Conservation (phyloP, 768 basidiomycete species). For the Amanita subjunquillea region DNA sequence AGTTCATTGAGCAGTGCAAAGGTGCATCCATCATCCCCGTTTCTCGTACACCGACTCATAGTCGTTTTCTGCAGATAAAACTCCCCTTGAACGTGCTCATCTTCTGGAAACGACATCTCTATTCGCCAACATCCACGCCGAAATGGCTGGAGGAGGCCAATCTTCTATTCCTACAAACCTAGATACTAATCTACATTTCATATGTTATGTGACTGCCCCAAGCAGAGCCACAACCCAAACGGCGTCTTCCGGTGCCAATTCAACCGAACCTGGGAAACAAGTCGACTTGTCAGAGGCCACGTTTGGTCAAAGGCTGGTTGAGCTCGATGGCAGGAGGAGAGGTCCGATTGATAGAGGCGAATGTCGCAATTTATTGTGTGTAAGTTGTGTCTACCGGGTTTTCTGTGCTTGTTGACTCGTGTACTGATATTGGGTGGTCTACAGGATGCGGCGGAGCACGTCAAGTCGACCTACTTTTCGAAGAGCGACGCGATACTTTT, state of each 20-base stretch:
- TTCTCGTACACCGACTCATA: background rate
- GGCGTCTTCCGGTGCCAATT: background rate
- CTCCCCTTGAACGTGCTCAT: slow-evolving; percentile 64
- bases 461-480: slow-evolving; percentile 50
- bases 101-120: slow-evolving; percentile 67
- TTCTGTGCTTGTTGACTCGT: background rate
- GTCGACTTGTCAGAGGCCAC: background rate
- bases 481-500: slow-evolving; percentile 47
- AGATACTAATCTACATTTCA: slow-evolving; percentile 78
- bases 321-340: slow-evolving; percentile 71
- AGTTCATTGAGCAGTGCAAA: slow-evolving; percentile 57
- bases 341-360: slow-evolving; percentile 78
- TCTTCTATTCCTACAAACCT: slow-evolving; percentile 50
- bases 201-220: slow-evolving; percentile 72
- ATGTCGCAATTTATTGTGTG: slow-evolving; percentile 48
- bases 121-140: slow-evolving; percentile 69
- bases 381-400: slow-evolving; percentile 13
- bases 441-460: slow-evolving; percentile 56
- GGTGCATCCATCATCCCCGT: slow-evolving; percentile 21
- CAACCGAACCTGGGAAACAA: background rate
- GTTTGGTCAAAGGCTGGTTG: slow-evolving; percentile 45
- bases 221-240: background rate
- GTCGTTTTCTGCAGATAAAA: slow-evolving; percentile 35
- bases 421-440: background rate
- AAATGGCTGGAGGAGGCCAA: slow-evolving; percentile 63